Conservation (phyloP, 2,329 filamentous ascomycete genomes). For the Byssoonygena ceratinophila region DNA sequence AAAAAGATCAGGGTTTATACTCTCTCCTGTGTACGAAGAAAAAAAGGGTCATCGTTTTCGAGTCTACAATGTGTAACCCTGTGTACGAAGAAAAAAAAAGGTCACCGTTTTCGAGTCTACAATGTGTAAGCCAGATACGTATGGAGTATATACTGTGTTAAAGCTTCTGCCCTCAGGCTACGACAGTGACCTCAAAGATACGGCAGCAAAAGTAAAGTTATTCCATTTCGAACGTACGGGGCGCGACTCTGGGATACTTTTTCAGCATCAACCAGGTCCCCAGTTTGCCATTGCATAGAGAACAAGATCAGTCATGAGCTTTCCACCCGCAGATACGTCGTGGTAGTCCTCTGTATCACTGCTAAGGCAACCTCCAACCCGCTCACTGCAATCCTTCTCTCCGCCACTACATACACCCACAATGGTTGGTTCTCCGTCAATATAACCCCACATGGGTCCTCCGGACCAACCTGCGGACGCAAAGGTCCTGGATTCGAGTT, state of each 20-base stretch:
- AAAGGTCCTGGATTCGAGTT: slow-evolving; percentile 19
- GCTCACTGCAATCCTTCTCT: slow-evolving; percentile 20
- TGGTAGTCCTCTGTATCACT: slow-evolving; percentile 17
- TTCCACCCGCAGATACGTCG: slow-evolving; percentile 21
- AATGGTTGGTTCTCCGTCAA: slow-evolving; percentile 18
- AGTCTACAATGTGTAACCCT: no score
- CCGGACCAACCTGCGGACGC: slow-evolving; percentile 21
- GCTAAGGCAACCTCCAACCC: slow-evolving; percentile 16
- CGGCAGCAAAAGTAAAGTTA: no score
- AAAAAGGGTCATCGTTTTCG: no score
- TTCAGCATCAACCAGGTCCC: slow-evolving; percentile 5
- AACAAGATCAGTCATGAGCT: slow-evolving; percentile 20
- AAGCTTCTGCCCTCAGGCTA: no score
- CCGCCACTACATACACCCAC: slow-evolving; percentile 20
- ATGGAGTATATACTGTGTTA: no score
- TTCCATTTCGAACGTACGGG: neutral
- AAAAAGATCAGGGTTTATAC: no score
- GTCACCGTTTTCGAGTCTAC: no score
- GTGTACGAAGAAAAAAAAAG: no score
- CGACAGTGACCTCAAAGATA: no score
- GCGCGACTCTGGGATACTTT: neutral
- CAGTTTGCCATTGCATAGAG: slow-evolving; percentile 16
- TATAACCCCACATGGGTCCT: slow-evolving; percentile 20
- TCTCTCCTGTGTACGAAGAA: no score
- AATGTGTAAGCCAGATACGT: no score